Conservation (phyloP, 306 rosid genomes). For the Vigna radiata region DNA sequence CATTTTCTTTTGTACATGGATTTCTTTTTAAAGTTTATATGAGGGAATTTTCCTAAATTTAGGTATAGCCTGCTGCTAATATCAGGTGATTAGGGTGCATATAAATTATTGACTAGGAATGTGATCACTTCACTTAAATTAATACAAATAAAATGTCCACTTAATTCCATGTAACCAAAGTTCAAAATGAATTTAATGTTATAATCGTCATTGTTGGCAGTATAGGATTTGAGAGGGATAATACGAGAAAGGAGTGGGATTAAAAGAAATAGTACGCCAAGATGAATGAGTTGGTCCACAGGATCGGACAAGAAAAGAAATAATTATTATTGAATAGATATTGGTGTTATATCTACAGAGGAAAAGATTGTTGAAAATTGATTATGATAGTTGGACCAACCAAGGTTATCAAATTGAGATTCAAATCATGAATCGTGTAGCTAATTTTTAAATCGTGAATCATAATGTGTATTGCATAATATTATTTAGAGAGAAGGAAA, state of each 20-base stretch:
- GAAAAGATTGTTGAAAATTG: neutral
- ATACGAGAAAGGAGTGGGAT: neutral
- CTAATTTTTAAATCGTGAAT: neutral
- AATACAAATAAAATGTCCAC: neutral
- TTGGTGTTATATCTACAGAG: neutral
- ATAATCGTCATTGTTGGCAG: neutral
- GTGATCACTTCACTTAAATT: neutral
- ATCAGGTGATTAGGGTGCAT: neutral
- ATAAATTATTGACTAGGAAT: neutral
- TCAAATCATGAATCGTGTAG: neutral
- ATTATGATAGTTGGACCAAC: neutral
- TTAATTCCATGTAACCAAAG: constrained; percentile 9
- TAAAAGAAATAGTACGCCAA: neutral
- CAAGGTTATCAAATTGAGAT: neutral
- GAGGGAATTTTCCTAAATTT: neutral
- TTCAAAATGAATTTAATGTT: constrained; percentile 13
- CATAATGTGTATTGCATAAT: neutral
- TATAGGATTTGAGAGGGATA: neutral
- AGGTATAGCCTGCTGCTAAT: neutral
- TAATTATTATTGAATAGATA: neutral
- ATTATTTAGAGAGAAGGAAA: neutral
- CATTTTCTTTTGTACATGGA: neutral
- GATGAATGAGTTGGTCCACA: neutral
- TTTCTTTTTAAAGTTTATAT: neutral
- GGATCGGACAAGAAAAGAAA: neutral